Base-by-base conservation (phyloP, 1,284 basidiomycete genomes). In the Leucoagaricus sp. region DNA sequence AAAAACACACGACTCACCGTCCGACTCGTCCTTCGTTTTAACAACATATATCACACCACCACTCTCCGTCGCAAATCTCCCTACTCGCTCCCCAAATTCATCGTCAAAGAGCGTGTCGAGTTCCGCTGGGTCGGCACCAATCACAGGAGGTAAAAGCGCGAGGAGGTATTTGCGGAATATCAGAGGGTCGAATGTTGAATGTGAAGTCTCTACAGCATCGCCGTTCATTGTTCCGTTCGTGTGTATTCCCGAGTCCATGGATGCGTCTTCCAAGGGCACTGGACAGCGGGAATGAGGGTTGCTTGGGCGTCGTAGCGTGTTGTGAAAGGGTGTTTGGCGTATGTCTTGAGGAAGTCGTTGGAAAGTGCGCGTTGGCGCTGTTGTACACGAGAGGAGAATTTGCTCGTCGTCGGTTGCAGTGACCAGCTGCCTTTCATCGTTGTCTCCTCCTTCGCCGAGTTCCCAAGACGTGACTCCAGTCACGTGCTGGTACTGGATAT, bases 41-140 rank as follows among this genome's bases (percentile, higher is more conserved):
- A 90, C 85, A 44, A 94, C 83, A 71, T 94, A 94, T 51, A 93
- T 74, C 45, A 86, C 86, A 15, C 79, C 48, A 4, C 84, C 86
- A 31, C 82, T 84, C 62, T 94, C 92, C 7, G 77, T 75, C 19
- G 88, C 87, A 72, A 93, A 94, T 54, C 86, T 81, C 49, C 80
- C 71, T 21, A 91, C 84, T 63, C 83, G 84, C 63, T 90, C 89
- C 52, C 87, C 81, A 63, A 91, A 94, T 57, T 86, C 87, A 44
- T 82, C 78, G 62, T 90, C 86, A 64, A 93, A 89, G 33, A 93
- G 68, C 0, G 81, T 71, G 31, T 87, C 79, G 3, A 94, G 74
- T 58, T 93, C 89, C 40, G 77, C 75, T 1, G 76, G 74, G 13
- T 73, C 67, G 3, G 89, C 86, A 10, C 84, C 89, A 21, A 94